Percentiles rank a stretch among this genome's conserved stretches.
Evolutionary conservation across 2,329 filamentous ascomycete genomes (phyloP).

Genomic region (Talaromyces sp.): DNA sequence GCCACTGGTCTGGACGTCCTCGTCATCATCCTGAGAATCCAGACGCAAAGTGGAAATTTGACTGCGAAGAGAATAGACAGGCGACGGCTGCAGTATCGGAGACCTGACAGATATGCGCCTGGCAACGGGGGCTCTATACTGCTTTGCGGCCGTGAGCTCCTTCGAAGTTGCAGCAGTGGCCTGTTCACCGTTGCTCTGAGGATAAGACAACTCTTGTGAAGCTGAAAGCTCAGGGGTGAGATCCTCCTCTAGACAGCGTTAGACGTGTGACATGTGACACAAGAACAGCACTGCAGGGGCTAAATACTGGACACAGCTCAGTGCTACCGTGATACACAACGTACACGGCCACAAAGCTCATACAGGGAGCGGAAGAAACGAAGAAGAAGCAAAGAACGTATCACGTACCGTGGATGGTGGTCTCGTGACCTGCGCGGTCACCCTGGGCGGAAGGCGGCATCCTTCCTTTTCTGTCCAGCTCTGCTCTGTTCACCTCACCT

Average conservation of each 20-base stretch:
- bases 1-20: conserved; percentile 9
- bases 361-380: neutral
- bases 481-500: neutral
- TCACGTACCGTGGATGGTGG: neutral
- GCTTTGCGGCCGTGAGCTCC: conserved; percentile 14
- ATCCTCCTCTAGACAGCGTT: neutral
- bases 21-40: conserved; percentile 22
- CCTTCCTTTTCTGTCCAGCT: neutral
- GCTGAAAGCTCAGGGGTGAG: neutral
- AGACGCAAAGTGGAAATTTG: conserved; percentile 20
- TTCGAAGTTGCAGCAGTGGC: neutral
- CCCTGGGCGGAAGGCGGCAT: neutral
- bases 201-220: conserved; percentile 1
- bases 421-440: neutral
- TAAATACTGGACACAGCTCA: neutral
- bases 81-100: conserved; percentile 12
- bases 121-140: conserved; percentile 21
- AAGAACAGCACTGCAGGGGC: neutral
- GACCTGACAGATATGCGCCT: conserved; percentile 24
- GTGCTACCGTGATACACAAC: neutral
- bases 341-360: neutral
- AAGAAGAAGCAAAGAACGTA: neutral
- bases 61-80: conserved; percentile 21
- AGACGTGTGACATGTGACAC: neutral
- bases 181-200: conserved; percentile 1